Conservation (phyloP, 2,329 filamentous ascomycete species). For the Aurifilum marmelostoma region DNA sequence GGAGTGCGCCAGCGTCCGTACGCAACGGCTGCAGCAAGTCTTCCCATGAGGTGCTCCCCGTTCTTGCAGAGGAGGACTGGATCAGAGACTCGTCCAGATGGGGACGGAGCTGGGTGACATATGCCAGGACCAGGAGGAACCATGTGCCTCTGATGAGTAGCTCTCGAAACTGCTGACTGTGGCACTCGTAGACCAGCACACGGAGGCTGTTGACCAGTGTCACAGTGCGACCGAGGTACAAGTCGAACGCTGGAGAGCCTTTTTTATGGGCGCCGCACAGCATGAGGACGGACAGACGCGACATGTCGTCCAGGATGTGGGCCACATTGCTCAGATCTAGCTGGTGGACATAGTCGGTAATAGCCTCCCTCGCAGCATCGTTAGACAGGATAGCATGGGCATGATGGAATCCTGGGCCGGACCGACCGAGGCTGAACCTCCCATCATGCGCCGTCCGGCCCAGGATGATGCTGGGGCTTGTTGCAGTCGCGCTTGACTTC, state of each 20-base stretch:
- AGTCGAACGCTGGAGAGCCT: conserved; percentile 33
- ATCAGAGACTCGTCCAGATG: conserved; percentile 31
- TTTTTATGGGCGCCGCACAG: conserved; percentile 34
- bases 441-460: conserved; percentile 33
- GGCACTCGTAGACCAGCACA: conserved; percentile 28
- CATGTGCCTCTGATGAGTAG: conserved; percentile 33
- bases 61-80: background rate
- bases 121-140: conserved; percentile 33
- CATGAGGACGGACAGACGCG: conserved; percentile 31
- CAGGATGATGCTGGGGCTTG: conserved; percentile 32
- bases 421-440: conserved; percentile 34
- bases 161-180: conserved; percentile 5
- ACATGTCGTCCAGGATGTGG: conserved; percentile 29
- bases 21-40: background rate
- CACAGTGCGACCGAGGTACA: conserved; percentile 32
- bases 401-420: conserved; percentile 32
- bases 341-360: conserved; percentile 32
- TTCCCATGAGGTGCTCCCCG: background rate
- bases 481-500: conserved; percentile 25
- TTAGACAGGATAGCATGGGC: conserved; percentile 30
- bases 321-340: conserved; percentile 31
- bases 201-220: conserved; percentile 31
- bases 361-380: conserved; percentile 27
- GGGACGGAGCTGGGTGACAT: conserved; percentile 37
- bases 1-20: background rate